Evolutionary conservation across 768 basidiomycete genomes (phyloP).

Genomic region (Phlegmacium glaucopus): DNA sequence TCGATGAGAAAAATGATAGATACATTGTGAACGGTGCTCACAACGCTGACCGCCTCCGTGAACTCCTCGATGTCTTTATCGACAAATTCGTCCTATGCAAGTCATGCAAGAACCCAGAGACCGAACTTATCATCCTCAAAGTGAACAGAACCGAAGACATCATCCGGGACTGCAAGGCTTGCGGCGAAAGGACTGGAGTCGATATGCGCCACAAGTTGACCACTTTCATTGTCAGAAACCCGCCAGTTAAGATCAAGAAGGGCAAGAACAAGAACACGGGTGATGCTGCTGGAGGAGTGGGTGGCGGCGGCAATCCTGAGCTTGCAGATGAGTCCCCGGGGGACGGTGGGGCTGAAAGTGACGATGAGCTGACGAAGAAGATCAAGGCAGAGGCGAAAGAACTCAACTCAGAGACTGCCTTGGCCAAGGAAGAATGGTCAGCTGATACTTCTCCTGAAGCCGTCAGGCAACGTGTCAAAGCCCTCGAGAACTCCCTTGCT

Average conservation of each 20-base stretch:
- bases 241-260: conserved; percentile 85
- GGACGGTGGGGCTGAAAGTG: conserved; percentile 66
- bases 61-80: conserved; percentile 95
- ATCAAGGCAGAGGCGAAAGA: conserved; percentile 89
- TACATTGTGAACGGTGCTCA: conserved; percentile 99
- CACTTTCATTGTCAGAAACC: conserved; percentile 97
- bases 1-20: conserved; percentile 94
- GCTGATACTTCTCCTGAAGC: conserved; percentile 90
- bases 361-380: conserved; percentile 85
- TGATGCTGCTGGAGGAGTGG: conserved; percentile 44
- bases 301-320: conserved; percentile 39
- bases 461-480: conserved; percentile 77
- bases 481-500: conserved; percentile 59
- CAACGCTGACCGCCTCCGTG: conserved; percentile 85
- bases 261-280: conserved; percentile 56
- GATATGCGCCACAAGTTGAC: conserved; percentile 98
- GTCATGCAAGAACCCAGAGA: conserved; percentile 99
- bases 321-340: conserved; percentile 32
- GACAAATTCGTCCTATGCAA: conserved; percentile 98
- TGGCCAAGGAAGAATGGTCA: conserved; percentile 81
- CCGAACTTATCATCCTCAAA: conserved; percentile 90
- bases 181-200: conserved; percentile 85
- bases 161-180: conserved; percentile 97
- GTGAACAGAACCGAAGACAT: conserved; percentile 78
- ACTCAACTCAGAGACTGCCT: conserved; percentile 56